Conservation (phyloP, 129 eudicot genomes). For the Arctium minus region DNA sequence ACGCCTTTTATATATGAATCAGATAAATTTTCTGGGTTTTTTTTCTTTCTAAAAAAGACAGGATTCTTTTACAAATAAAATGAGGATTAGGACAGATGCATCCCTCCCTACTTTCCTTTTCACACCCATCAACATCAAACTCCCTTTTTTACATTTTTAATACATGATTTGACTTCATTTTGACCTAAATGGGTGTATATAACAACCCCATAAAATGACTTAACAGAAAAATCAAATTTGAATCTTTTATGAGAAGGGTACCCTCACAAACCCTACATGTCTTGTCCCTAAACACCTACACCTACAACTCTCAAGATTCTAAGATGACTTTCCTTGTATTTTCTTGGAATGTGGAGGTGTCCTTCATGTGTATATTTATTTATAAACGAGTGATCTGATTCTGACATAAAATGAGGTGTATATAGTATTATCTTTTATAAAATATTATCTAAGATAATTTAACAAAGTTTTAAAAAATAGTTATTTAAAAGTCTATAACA, state of each 20-base stretch:
- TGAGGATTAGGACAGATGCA: neutral
- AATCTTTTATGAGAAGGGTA: neutral
- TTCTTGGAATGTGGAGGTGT: neutral
- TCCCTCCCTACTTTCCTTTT: too few relatives aligned
- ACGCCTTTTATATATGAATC: neutral
- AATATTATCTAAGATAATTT: neutral
- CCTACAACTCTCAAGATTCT: neutral
- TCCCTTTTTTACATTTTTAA: too few relatives aligned
- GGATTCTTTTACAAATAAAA: neutral
- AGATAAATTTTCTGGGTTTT: neutral
- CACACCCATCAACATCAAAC: too few relatives aligned
- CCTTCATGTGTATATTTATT: neutral
- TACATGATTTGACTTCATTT: too few relatives aligned
- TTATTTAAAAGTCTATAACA: too few relatives aligned
- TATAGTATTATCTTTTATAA: too few relatives aligned
- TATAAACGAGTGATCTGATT: too few relatives aligned
- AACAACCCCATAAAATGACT: neutral
- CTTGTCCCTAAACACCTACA: neutral
- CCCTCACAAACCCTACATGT: neutral
- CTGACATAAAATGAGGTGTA: too few relatives aligned
- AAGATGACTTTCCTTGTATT: neutral
- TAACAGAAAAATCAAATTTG: neutral
- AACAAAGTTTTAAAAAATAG: too few relatives aligned
- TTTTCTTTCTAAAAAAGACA: too few relatives aligned
- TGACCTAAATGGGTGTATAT: too few relatives aligned